These are phyloP conservation scores for Ganoderma leucocontextum DNA, from an alignment of 1,284 basidiomycete species.

Conservation along the genomic window DNA sequence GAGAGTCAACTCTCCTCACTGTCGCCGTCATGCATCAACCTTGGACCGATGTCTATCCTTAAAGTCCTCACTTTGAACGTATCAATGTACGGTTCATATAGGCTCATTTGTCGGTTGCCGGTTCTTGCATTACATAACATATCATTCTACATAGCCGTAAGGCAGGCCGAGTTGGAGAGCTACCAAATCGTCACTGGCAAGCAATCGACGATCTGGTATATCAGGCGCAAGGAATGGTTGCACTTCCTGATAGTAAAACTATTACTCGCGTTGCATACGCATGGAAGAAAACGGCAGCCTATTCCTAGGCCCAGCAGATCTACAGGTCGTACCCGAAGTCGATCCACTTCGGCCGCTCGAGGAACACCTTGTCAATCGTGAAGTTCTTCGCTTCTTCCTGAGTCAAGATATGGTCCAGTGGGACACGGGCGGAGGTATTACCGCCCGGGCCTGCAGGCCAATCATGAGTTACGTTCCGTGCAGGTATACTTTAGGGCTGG, in stretches of 20 bases:
- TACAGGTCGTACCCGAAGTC: constrained; percentile 45
- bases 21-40: no score
- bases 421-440: constrained; percentile 52
- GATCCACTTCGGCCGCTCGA: constrained; percentile 60
- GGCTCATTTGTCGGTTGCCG: no score
- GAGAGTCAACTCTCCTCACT: no score
- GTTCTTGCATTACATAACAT: no score
- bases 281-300: not conserved
- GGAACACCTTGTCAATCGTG: constrained; percentile 58
- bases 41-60: no score
- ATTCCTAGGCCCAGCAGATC: no score
- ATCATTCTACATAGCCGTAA: no score
- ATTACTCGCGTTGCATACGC: not conserved
- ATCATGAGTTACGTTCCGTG: not conserved
- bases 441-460: constrained; percentile 59
- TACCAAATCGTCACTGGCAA: not conserved
- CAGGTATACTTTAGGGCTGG: no score
- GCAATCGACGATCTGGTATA: no score
- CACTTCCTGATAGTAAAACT: not conserved
- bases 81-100: no score
- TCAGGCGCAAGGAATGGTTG: not conserved
- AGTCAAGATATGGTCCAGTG: constrained; percentile 57
- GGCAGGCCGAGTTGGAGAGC: not conserved
- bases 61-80: no score
- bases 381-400: constrained; percentile 49